Conservation (phyloP, 2,329 filamentous ascomycete species). For the Cladophialophora immunda region DNA sequence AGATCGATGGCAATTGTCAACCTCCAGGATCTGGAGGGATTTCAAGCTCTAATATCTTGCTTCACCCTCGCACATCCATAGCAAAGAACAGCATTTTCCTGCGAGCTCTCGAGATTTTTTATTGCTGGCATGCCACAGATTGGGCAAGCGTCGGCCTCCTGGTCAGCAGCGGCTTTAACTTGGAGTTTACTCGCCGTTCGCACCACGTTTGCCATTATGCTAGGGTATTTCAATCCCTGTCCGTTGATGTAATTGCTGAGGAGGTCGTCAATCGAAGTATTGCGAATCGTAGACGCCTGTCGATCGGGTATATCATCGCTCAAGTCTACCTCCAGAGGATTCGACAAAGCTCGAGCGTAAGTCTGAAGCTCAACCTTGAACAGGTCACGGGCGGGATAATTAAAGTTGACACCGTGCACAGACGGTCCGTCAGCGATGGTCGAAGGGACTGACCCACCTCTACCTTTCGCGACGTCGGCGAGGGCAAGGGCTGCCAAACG, state of each 20-base stretch:
- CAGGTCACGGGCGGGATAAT: constrained; percentile 85
- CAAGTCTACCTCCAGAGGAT: constrained; percentile 32
- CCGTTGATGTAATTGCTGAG: constrained; percentile 88
- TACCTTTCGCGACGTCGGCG: constrained; percentile 87
- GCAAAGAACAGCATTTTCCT: constrained; percentile 42
- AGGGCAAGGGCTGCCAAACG: constrained; percentile 85
- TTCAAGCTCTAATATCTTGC: constrained; percentile 36
- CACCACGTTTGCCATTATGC: constrained; percentile 94
- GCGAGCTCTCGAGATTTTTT: neutral
- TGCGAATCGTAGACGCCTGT: constrained; percentile 62
- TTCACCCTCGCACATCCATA: constrained; percentile 56
- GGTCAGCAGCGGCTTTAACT: constrained; percentile 28
- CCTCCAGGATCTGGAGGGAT: neutral
- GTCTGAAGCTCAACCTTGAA: constrained; percentile 79
- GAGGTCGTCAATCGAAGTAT: constrained; percentile 88
- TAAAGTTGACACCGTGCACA: constrained; percentile 67
- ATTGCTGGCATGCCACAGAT: constrained; percentile 46
- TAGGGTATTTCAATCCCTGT: constrained; percentile 85
- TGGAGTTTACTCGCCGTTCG: constrained; percentile 86
- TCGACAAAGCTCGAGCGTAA: constrained; percentile 64
- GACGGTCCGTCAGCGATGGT: constrained; percentile 78
- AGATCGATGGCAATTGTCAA: neutral
- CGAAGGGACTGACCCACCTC: constrained; percentile 84
- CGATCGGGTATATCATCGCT: constrained; percentile 24
- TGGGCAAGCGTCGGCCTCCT: constrained; percentile 75